Evolutionary conservation across 352 stramenopile species (phyloP).

Genomic region (Thalassiosira livingstoniorum): DNA sequence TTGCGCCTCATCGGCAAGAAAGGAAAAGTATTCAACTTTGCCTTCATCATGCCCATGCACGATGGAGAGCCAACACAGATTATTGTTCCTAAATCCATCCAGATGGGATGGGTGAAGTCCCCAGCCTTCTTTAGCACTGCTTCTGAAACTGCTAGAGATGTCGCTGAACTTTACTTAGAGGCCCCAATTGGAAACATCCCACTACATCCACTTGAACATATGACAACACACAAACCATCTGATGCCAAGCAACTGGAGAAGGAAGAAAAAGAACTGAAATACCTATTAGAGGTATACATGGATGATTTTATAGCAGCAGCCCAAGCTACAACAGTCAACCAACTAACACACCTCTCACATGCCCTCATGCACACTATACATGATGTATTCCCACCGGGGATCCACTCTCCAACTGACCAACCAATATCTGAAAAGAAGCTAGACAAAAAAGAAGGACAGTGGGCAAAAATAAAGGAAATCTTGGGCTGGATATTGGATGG

Average conservation of each 20-base stretch:
- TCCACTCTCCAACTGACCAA: not conserved
- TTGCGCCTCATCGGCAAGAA: not conserved
- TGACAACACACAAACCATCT: too few relatives aligned
- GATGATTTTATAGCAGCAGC: constrained; percentile 37
- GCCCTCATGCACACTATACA: constrained; percentile 36
- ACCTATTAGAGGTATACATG: constrained; percentile 40
- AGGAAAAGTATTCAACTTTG: constrained; percentile 31
- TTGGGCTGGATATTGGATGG: constrained; percentile 25
- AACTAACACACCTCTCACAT: constrained; percentile 13
- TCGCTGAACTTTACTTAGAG: not conserved
- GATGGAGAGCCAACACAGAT: not conserved
- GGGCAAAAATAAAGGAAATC: constrained; percentile 12
- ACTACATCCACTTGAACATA: not conserved
- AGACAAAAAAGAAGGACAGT: constrained; percentile 15
- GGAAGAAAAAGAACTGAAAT: not conserved
- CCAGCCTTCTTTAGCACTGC: constrained; percentile 26
- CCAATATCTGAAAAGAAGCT: constrained; percentile 38
- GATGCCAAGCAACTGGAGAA: not conserved
- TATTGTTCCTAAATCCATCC: constrained; percentile 5
- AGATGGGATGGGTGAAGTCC: constrained; percentile 27
- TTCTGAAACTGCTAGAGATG: constrained; percentile 19
- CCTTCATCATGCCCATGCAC: not conserved
- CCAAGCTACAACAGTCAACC: not conserved
- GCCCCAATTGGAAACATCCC: not conserved
- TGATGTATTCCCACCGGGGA: constrained; percentile 36